These are phyloP conservation scores for Spathaspora girioi DNA, from an alignment of 805 yeast species.

Conservation along the genomic window DNA sequence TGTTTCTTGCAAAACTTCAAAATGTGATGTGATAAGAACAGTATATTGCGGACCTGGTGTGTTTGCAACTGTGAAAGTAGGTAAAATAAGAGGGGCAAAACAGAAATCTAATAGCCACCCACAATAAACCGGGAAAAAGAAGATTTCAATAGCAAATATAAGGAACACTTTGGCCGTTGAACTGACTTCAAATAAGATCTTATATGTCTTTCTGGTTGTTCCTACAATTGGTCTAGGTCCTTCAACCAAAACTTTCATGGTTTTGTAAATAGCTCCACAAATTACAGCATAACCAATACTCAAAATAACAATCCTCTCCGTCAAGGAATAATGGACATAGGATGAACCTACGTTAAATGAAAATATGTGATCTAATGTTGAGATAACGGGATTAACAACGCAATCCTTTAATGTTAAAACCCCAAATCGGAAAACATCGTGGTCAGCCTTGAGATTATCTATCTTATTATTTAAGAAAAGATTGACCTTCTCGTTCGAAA, in stretches of 20 bases:
- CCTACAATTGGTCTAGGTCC: constrained; percentile 47
- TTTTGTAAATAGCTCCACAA: constrained; percentile 18
- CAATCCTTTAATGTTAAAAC: constrained; percentile 10
- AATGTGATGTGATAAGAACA: constrained; percentile 20
- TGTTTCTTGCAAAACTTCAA: constrained; percentile 14
- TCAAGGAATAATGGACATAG: constrained; percentile 22
- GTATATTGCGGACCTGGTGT: constrained; percentile 7
- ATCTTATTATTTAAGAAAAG: not conserved
- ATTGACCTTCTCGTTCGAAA: not conserved
- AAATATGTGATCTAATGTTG: constrained; percentile 16
- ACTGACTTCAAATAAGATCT: constrained; percentile 49
- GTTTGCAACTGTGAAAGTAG: constrained; percentile 9
- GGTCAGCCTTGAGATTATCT: constrained; percentile 6
- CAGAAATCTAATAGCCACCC: constrained; percentile 76
- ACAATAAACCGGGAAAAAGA: constrained; percentile 83
- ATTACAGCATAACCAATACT: constrained; percentile 30
- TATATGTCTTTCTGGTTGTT: constrained; percentile 47
- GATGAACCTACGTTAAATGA: constrained; percentile 10
- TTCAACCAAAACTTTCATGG: constrained; percentile 27
- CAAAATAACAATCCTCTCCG: constrained; percentile 36
- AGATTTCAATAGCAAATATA: constrained; percentile 73
- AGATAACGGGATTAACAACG: constrained; percentile 16
- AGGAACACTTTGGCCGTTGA: constrained; percentile 71
- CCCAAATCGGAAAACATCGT: constrained; percentile 11
- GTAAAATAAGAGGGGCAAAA: constrained; percentile 50